A percentile compares a stretch with the other conserved stretches of the same genome.
Evolutionary conservation across 2,329 filamentous ascomycete genomes (phyloP).

Genomic region (Pseudopyrenochaeta lycopersici): DNA sequence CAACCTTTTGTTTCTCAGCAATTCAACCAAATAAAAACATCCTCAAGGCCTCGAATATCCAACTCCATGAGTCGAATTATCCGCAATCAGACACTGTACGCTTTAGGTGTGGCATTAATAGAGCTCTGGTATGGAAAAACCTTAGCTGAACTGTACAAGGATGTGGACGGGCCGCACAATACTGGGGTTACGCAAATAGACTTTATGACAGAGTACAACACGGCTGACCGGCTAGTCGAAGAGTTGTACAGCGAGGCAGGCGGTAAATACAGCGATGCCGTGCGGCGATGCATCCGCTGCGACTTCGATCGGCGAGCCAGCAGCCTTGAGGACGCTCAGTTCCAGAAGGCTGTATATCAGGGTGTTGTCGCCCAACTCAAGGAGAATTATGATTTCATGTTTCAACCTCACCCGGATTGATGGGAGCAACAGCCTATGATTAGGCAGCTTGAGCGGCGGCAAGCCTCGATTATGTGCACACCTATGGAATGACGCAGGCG

Average conservation of each 20-base stretch:
- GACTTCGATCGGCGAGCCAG: slow-evolving; percentile 36
- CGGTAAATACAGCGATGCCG: slow-evolving; percentile 39
- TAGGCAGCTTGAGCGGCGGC: neutral
- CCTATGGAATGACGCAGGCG: neutral
- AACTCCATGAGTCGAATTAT: slow-evolving; percentile 24
- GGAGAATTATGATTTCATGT: slow-evolving; percentile 40
- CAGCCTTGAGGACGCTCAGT: slow-evolving; percentile 35
- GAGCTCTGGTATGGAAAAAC: slow-evolving; percentile 44
- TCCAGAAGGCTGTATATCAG: slow-evolving; percentile 41
- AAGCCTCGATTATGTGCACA: neutral
- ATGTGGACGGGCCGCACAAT: slow-evolving; percentile 12
- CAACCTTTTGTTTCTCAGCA: slow-evolving; percentile 26
- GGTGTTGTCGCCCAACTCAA: slow-evolving; percentile 40
- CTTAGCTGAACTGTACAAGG: slow-evolving; percentile 25
- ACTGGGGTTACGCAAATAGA: slow-evolving; percentile 14
- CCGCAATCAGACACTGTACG: slow-evolving; percentile 44
- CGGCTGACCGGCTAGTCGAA: slow-evolving; percentile 34
- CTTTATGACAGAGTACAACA: slow-evolving; percentile 29
- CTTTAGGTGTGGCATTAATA: slow-evolving; percentile 44
- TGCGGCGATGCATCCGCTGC: slow-evolving; percentile 43
- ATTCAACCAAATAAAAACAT: slow-evolving; percentile 5
- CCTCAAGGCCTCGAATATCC: neutral
- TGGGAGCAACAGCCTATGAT: neutral
- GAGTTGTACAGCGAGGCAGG: slow-evolving; percentile 39
- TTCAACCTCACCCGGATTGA: neutral